A percentile compares a stretch with the other conserved stretches of the same genome.
Conservation (phyloP, 176 grass and related monocot species). For the Oryza officinalis region DNA sequence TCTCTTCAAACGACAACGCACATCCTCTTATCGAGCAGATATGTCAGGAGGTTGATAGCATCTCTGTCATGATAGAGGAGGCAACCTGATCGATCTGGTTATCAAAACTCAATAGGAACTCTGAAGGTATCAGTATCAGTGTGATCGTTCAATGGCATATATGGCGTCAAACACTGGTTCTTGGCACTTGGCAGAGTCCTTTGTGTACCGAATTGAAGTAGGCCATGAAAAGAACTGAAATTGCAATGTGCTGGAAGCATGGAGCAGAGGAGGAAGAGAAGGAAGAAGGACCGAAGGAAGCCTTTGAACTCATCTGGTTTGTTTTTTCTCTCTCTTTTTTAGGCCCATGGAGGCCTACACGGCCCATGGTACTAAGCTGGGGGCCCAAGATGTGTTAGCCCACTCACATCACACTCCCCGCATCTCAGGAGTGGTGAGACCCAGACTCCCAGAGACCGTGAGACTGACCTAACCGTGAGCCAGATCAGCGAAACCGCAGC, state of each 20-base stretch:
- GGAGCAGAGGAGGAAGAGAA: not conserved
- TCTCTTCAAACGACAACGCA: constrained; percentile 63
- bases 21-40: constrained; percentile 60
- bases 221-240: not conserved
- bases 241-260: not conserved
- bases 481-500: constrained; percentile 16
- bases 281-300: too few species aligned
- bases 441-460: too few species aligned
- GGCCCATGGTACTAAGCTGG: not conserved
- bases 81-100: constrained; percentile 33
- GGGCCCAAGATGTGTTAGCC: not conserved
- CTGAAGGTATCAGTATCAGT: not conserved
- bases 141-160: constrained; percentile 15
- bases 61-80: constrained; percentile 59
- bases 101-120: not conserved
- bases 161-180: not conserved
- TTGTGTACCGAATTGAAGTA: not conserved
- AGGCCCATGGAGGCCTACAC: not conserved
- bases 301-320: too few species aligned
- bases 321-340: too few species aligned
- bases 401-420: not conserved
- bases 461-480: not conserved
- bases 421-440: not conserved
- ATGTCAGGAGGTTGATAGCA: constrained; percentile 56
- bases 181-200: not conserved